Evolutionary conservation across 352 stramenopile genomes (phyloP).

Genomic region (Phytophthora foliorum): DNA sequence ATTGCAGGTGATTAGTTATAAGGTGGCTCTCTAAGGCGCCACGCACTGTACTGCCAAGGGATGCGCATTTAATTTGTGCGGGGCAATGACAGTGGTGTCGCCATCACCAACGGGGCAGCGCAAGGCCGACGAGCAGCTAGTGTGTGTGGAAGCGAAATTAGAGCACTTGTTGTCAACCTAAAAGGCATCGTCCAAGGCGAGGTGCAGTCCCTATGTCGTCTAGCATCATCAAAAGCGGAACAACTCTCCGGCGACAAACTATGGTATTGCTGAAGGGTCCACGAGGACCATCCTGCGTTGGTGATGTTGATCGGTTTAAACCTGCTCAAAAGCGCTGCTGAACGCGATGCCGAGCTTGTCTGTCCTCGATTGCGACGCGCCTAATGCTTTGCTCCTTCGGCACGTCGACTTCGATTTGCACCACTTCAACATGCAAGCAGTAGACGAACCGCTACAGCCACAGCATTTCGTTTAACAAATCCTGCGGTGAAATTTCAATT

Average conservation of each 20-base stretch:
- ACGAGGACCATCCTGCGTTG: slow-evolving; percentile 4
- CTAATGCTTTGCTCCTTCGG: neutral
- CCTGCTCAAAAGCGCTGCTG: neutral
- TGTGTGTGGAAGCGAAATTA: slow-evolving; percentile 4
- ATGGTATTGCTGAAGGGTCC: slow-evolving; percentile 5
- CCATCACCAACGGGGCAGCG: neutral
- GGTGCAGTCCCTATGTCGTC: too few species aligned
- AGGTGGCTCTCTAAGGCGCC: too few species aligned
- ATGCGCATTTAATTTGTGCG: slow-evolving; percentile 20
- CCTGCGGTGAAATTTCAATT: slow-evolving; percentile 17
- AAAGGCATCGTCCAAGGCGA: slow-evolving; percentile 6
- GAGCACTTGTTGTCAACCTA: neutral
- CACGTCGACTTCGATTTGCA: neutral
- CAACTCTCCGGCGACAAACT: slow-evolving; percentile 13
- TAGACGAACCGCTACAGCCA: neutral
- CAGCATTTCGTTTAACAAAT: slow-evolving; percentile 6
- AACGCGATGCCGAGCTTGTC: neutral
- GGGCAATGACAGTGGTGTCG: neutral
- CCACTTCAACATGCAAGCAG: neutral
- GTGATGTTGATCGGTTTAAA: neutral
- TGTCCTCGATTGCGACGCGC: neutral
- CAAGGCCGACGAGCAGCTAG: neutral
- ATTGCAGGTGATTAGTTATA: too few species aligned
- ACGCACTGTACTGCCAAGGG: slow-evolving; percentile 7
- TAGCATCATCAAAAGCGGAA: slow-evolving; percentile 13